Percentiles rank a stretch among this genome's conserved stretches.
Evolutionary conservation across 306 rosid species (phyloP).

Genomic region (Carpinus viminea): DNA sequence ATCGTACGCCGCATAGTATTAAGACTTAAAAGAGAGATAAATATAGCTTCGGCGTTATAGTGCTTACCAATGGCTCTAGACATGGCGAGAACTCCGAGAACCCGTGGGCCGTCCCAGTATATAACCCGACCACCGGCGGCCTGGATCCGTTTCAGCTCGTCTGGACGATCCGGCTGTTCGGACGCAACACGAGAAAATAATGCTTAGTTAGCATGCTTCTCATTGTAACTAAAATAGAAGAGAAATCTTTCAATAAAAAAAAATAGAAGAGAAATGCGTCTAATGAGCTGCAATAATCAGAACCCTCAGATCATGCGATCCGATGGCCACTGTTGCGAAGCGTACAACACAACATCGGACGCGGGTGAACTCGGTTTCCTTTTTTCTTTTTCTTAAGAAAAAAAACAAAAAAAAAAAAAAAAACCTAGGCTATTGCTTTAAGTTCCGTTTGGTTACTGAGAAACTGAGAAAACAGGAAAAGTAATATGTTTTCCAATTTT

Average conservation of each 20-base stretch:
- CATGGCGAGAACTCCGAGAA: slow-evolving; percentile 69
- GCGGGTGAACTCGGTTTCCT: neutral
- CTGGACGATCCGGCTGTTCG: slow-evolving; percentile 72
- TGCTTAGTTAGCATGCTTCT: neutral
- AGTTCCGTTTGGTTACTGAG: slow-evolving; percentile 17
- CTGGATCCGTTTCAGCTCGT: slow-evolving; percentile 55
- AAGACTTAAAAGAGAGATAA: no score
- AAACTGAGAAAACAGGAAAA: neutral
- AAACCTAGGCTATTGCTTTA: no score
- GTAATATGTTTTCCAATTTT: neutral
- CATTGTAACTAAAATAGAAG: neutral
- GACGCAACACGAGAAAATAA: neutral
- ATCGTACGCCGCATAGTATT: no score
- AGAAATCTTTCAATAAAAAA: neutral
- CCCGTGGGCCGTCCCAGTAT: slow-evolving; percentile 66
- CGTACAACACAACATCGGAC: neutral
- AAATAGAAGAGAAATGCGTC: neutral
- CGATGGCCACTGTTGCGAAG: neutral
- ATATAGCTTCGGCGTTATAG: neutral
- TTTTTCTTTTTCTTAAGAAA: neutral
- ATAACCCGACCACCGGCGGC: slow-evolving; percentile 66
- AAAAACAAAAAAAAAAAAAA: no score
- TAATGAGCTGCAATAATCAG: neutral
- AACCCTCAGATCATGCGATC: neutral
- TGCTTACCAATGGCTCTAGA: slow-evolving; percentile 65